Evolutionary conservation across 2,329 filamentous ascomycete species (phyloP), one percentile per base, ranked within the genome.

Genomic region (Colletotrichum tamarilloi): DNA sequence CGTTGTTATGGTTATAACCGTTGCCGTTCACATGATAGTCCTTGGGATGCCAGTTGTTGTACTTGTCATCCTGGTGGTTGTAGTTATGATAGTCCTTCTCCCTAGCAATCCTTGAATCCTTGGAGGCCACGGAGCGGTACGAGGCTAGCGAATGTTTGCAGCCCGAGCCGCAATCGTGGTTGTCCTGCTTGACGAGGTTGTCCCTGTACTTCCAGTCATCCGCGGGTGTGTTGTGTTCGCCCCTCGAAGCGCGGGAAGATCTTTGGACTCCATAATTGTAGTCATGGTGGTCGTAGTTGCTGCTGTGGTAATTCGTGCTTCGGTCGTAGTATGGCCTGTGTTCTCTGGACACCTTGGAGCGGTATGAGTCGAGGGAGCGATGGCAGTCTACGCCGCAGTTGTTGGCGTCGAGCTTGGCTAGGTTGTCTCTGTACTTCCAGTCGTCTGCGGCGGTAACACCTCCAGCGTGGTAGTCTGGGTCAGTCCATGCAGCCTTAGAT

Each of bases 121-220:
- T 38, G 32, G 49, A 63, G 0, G 38, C 64, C 6, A 58, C 58
- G 2, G 69, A 68, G 1, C 7, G 52, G 22, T 58, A 68, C 0
- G 65, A 72, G 16, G 52, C n/a, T 0, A 72, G 6, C 8, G 57
- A 68, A 8, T 28, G 19, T 2, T 38, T 12, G 3, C 65, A 68
- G 28, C 8, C 19, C 2, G 4, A 2, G 5, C 65, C 65, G 3
- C 69, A 72, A n/a, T 62, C 9, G 5, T n/a, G 2, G 1, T 5
- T 12, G 2, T 53, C 19, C 3, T 38, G 49, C n/a, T 72, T 72
- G 5, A 22, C 52, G 3, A 72, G 49, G 58, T 62, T 72, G 22
- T 63, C 69, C n/a, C 24, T 52, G 24, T 72, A 62, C 24, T 68
- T 58, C 42, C 19, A 9, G n/a, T 58, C 35, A 5, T 72, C 64